Evolutionary conservation across 2,329 filamentous ascomycete species (phyloP).

Genomic region (Aspergillus quadricinctus): DNA sequence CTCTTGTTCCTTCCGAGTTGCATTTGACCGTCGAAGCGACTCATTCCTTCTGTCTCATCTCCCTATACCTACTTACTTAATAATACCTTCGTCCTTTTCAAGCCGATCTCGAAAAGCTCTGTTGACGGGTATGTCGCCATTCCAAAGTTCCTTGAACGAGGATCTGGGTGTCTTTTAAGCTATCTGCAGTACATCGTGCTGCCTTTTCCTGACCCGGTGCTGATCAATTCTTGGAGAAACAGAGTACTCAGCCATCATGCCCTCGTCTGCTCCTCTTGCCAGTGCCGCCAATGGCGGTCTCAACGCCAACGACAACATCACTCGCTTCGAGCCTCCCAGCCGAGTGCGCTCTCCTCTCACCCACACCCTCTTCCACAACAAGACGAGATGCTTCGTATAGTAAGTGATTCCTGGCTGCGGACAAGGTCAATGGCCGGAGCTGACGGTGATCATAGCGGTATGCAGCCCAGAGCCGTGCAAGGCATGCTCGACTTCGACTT

Average conservation of each 20-base stretch:
- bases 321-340: constrained; percentile 89
- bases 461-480: constrained; percentile 90
- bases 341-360: constrained; percentile 83
- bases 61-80: constrained; percentile 11
- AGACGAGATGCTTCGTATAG: constrained; percentile 99
- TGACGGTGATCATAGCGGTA: constrained; percentile 55
- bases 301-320: constrained; percentile 97
- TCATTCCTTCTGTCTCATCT: constrained; percentile 10
- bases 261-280: constrained; percentile 47
- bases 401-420: constrained; percentile 42
- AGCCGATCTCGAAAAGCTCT: constrained; percentile 12
- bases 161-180: not conserved
- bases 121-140: constrained; percentile 15
- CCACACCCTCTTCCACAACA: constrained; percentile 96
- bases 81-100: constrained; percentile 11
- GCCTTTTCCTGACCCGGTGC: not conserved
- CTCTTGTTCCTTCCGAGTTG: constrained; percentile 11
- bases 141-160: not conserved
- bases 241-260: constrained; percentile 47
- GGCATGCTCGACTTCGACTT: constrained; percentile 99
- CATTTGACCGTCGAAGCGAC: constrained; percentile 5
- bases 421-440: not conserved
- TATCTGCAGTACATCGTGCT: not conserved
- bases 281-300: constrained; percentile 49
- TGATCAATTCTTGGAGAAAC: not conserved